Evolutionary conservation across 805 yeast species (phyloP).

Genomic region (Starmerella floricola): DNA sequence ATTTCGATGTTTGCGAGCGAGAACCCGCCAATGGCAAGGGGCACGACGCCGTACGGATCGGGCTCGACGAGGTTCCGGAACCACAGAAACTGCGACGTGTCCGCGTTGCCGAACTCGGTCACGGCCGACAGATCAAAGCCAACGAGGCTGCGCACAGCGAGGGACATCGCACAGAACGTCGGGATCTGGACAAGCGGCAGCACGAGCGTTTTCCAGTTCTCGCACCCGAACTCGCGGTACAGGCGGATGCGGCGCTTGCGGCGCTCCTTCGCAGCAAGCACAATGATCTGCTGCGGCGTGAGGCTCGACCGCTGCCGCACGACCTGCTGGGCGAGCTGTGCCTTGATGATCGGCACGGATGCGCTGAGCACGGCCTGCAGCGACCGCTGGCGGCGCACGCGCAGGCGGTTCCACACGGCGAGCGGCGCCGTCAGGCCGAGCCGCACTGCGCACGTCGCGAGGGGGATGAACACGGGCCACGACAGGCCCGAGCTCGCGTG

Average conservation of each 20-base stretch:
- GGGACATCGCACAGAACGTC: conserved; percentile 67
- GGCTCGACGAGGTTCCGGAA: conserved; percentile 44
- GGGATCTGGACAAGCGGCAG: conserved; percentile 80
- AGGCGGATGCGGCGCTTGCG: conserved; percentile 59
- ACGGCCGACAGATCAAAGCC: conserved; percentile 35
- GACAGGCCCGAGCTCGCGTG: conserved; percentile 42
- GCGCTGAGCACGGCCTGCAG: conserved; percentile 62
- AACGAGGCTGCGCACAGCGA: conserved; percentile 60
- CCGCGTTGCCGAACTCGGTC: conserved; percentile 20
- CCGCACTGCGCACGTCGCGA: conserved; percentile 55
- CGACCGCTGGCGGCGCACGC: conserved; percentile 58
- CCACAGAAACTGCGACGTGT: conserved; percentile 43
- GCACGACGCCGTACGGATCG: conserved; percentile 54
- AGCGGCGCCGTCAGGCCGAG: conserved; percentile 62
- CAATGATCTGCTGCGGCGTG: conserved; percentile 64
- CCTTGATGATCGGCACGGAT: conserved; percentile 59
- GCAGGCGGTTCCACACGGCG: conserved; percentile 56
- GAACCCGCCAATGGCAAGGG: conserved; percentile 56
- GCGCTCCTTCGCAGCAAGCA: conserved; percentile 66
- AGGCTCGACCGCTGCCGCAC: conserved; percentile 32
- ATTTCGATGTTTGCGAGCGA: conserved; percentile 74
- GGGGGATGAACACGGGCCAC: conserved; percentile 74
- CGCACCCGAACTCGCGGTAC: conserved; percentile 56
- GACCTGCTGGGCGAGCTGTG: conserved; percentile 36
- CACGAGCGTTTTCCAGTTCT: conserved; percentile 58